Percentiles rank a stretch among this genome's conserved stretches.
Conservation (phyloP, 371 early-diverging fungal genomes). For the Rhizopus sp. region DNA sequence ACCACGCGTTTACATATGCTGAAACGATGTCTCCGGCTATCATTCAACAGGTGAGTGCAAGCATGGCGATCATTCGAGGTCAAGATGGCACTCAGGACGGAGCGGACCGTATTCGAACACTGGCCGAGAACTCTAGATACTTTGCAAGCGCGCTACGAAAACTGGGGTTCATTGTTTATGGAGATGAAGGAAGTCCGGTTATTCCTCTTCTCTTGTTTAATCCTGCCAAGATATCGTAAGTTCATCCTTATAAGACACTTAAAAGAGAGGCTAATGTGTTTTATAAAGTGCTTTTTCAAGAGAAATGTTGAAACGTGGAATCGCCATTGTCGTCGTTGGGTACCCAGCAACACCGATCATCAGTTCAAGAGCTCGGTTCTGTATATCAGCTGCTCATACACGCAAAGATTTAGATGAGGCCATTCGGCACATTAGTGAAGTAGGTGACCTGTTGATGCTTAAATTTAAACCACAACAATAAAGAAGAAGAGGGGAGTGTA, state of each 20-base stretch:
- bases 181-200: slow-evolving; percentile 93
- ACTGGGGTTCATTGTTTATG: slow-evolving; percentile 96
- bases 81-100: slow-evolving; percentile 77
- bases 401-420: slow-evolving; percentile 88
- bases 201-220: slow-evolving; percentile 97
- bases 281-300: slow-evolving; percentile 85
- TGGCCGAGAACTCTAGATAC: slow-evolving; percentile 89
- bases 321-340: slow-evolving; percentile 99
- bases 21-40: slow-evolving; percentile 96
- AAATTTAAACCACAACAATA: slow-evolving; percentile 31
- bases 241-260: neutral
- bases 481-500: no score
- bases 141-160: slow-evolving; percentile 82
- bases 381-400: slow-evolving; percentile 95
- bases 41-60: slow-evolving; percentile 90
- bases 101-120: slow-evolving; percentile 74
- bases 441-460: slow-evolving; percentile 59
- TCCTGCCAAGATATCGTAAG: slow-evolving; percentile 95
- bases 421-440: slow-evolving; percentile 57
- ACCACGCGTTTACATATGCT: slow-evolving; percentile 89
- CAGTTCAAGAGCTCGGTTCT: slow-evolving; percentile 95
- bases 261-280: neutral
- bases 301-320: slow-evolving; percentile 85
- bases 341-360: slow-evolving; percentile 99
- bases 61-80: slow-evolving; percentile 76